These are phyloP conservation scores for Ascochyta viciae-villosae DNA, from an alignment of 2,329 filamentous ascomycete species.

Conservation along the genomic window DNA sequence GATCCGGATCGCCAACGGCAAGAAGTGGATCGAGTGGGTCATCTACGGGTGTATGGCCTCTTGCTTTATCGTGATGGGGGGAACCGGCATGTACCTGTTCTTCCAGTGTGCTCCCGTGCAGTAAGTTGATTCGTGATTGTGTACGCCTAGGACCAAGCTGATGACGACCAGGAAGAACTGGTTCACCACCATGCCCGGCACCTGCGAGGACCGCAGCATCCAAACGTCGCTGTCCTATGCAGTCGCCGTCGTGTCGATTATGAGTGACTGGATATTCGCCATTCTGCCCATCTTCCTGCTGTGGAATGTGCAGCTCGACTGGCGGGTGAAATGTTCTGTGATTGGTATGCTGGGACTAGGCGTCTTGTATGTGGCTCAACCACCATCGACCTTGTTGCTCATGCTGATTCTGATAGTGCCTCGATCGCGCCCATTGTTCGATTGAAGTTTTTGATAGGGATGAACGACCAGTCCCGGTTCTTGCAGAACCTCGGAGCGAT, in stretches of 20 bases:
- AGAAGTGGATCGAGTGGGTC: conserved; percentile 20
- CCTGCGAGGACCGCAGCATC: conserved; percentile 13
- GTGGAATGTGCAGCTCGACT: conserved; percentile 60
- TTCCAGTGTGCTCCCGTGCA: conserved; percentile 21
- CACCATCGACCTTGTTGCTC: too few relatives aligned
- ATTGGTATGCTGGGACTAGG: conserved; percentile 27
- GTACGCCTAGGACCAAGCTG: neutral
- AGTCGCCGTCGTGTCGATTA: conserved; percentile 19
- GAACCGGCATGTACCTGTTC: conserved; percentile 21
- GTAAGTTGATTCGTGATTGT: conserved; percentile 1
- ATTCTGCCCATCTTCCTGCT: conserved; percentile 55
- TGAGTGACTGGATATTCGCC: conserved; percentile 31
- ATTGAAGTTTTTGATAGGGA: conserved; percentile 19
- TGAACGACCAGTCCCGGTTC: conserved; percentile 17
- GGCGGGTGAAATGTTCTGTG: conserved; percentile 58
- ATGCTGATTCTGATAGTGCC: conserved; percentile 7
- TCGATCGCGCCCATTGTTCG: conserved; percentile 23
- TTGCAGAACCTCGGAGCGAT: conserved; percentile 20
- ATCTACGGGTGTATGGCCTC: conserved; percentile 19
- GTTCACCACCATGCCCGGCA: conserved; percentile 10
- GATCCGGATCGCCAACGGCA: conserved; percentile 20
- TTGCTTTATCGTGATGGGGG: conserved; percentile 16
- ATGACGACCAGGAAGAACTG: conserved; percentile 17
- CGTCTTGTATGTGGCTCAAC: conserved; percentile 7
- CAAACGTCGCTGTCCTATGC: conserved; percentile 16